Conservation (phyloP, 148 eudicot species). For the Nepenthes gracilis region DNA sequence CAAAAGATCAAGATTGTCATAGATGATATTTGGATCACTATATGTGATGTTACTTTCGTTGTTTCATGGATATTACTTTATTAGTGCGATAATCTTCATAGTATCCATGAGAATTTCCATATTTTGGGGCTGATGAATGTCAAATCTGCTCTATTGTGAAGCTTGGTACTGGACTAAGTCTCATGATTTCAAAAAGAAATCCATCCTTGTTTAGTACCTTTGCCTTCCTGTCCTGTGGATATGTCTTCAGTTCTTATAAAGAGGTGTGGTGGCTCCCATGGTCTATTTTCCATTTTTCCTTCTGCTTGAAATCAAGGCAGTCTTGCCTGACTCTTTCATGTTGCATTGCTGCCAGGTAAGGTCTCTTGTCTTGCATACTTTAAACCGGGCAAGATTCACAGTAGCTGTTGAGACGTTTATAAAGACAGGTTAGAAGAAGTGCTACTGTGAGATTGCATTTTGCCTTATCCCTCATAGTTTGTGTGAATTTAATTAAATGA, state of each 20-base stretch:
- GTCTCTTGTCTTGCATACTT: conserved; percentile 79
- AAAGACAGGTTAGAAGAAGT: conserved; percentile 49
- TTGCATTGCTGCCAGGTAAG: conserved; percentile 48
- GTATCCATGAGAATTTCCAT: neutral
- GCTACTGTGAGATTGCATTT: neutral
- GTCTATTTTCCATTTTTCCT: conserved; percentile 1
- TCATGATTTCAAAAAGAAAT: conserved; percentile 71
- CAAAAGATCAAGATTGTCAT: no score
- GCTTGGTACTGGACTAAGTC: conserved; percentile 97
- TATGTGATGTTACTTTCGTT: no score
- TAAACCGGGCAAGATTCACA: conserved; percentile 81
- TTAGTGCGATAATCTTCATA: neutral
- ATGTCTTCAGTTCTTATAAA: conserved; percentile 80
- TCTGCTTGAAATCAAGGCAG: conserved; percentile 1
- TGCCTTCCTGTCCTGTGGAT: conserved; percentile 86
- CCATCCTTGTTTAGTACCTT: conserved; percentile 78
- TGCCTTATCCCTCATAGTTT: neutral
- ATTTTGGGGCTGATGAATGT: neutral
- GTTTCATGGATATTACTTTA: neutral
- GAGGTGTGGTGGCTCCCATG: conserved; percentile 46
- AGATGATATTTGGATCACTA: no score
- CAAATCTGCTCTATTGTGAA: conserved; percentile 18
- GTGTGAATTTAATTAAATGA: neutral
- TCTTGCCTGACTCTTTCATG: conserved; percentile 9
- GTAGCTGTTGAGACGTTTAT: conserved; percentile 89